Base-by-base conservation (phyloP, 805 yeast species). In the Ogataea methylovora region DNA sequence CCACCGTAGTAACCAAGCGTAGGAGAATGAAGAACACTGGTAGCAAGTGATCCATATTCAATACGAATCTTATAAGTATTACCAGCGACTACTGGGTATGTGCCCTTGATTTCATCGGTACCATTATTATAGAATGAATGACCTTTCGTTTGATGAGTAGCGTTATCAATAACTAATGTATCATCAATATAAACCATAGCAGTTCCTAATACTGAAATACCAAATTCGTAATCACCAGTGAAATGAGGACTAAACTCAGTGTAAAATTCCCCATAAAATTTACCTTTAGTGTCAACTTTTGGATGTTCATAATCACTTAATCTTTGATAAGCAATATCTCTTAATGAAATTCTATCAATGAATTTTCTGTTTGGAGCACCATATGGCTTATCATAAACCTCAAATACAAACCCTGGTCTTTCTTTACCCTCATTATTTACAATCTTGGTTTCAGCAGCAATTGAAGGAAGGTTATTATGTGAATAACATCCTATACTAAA, bases 101-200 rank as follows among this genome's bases (percentile, higher is more conserved):
- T 42, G 4, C 67, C 67, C 8, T 45, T 54, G 42, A 58, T 75
- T 51, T 76, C 81, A 24, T 63, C 46, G 12, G 83, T 68, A 32
- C 81, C 84, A 49, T 58, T 45, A 12, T 72, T 71, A 51, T 72
- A 73, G 58, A 73, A 76, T 4, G 68, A 58, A 23, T 57, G 52
- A 10, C 81, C 83, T 20, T 45, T 48, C 3, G 42, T 54, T 56
- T 78, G 83, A 19, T 62, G 51, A 29, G 75, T 69, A 44, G 63
- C 67, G 55, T 76, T 75, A 51, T 77, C 81, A 33, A 74, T 69
- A 22, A 78, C 57, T 37, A 74, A 55, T 44, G 68, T 45, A 37
- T 54, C 80, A 44, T 78, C 68, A 33, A 76, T 49, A 43, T 61
- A 78, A 16, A 78, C 39, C 48, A 65, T 67, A 21, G 76, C 79